Conservation (phyloP, 2,329 filamentous ascomycete genomes). For the Lomentospora prolificans region DNA sequence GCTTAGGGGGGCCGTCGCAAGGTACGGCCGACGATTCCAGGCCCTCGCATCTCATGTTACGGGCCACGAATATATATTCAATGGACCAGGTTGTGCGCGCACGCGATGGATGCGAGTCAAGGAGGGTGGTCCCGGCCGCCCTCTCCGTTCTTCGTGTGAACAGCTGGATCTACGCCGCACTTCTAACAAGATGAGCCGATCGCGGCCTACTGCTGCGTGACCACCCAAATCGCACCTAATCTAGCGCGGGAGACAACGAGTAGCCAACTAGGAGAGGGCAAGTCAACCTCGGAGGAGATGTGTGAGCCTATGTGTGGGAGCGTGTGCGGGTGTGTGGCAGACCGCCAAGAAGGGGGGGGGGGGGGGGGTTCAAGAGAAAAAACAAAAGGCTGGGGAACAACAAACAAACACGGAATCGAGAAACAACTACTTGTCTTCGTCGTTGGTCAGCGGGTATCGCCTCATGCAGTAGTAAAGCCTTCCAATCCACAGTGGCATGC, state of each 20-base stretch:
- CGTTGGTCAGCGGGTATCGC: not conserved
- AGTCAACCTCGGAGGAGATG: not conserved
- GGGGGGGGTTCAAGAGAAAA: too few relatives aligned
- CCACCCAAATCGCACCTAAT: too few relatives aligned
- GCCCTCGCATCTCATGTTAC: too few relatives aligned
- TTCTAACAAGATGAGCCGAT: slow-evolving; percentile 1
- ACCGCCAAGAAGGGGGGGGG: not conserved
- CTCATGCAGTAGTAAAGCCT: not conserved
- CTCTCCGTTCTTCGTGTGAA: too few relatives aligned
- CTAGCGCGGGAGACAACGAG: too few relatives aligned
- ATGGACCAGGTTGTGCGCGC: too few relatives aligned
- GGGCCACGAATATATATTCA: too few relatives aligned
- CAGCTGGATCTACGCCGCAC: too few relatives aligned
- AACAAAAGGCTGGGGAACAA: slow-evolving; percentile 7
- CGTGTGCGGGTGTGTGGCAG: not conserved
- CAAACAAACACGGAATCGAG: slow-evolving; percentile 3
- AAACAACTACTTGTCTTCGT: not conserved
- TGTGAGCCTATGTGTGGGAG: not conserved
- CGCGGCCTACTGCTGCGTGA: slow-evolving; percentile 2
- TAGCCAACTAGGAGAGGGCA: too few relatives aligned
- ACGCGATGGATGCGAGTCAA: not conserved
- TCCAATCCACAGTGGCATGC: not conserved
- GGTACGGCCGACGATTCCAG: too few relatives aligned
- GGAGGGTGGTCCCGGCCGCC: not conserved
- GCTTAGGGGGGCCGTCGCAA: too few relatives aligned